Evolutionary conservation across 768 basidiomycete genomes (phyloP).

Genomic region (Rhizopogon rudus): DNA sequence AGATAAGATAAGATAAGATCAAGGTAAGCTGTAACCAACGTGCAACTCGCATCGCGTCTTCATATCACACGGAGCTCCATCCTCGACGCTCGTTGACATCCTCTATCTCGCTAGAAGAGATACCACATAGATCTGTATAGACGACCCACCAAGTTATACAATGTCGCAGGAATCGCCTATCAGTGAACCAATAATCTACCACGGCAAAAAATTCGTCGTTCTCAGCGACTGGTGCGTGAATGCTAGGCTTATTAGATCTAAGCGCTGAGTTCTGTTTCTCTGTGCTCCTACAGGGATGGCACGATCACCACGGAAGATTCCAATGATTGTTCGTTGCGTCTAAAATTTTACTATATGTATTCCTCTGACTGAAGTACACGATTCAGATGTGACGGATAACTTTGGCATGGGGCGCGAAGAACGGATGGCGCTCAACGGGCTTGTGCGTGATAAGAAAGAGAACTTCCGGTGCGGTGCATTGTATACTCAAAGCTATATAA

Average conservation of each 20-base stretch:
- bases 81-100: neutral
- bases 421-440: slow-evolving; percentile 68
- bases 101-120: neutral
- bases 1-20: slow-evolving; percentile 14
- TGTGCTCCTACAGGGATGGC: slow-evolving; percentile 59
- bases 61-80: neutral
- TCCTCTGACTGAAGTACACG: neutral
- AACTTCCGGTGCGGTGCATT: slow-evolving; percentile 57
- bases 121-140: neutral
- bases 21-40: neutral
- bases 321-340: slow-evolving; percentile 71
- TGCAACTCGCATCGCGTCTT: neutral
- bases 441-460: slow-evolving; percentile 58
- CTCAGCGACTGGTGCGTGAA: slow-evolving; percentile 82
- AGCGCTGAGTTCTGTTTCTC: neutral
- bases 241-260: slow-evolving; percentile 3
- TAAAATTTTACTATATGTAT: neutral
- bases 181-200: slow-evolving; percentile 78
- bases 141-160: neutral
- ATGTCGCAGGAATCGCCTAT: slow-evolving; percentile 57
- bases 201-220: slow-evolving; percentile 82
- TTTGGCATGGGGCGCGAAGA: slow-evolving; percentile 79
- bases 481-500: slow-evolving; percentile 15
- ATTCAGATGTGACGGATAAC: slow-evolving; percentile 80
- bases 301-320: slow-evolving; percentile 92